Percentiles rank a stretch among this genome's conserved stretches.
Evolutionary conservation across 2,329 filamentous ascomycete genomes (phyloP).

Genomic region (Ophiostoma quercus): DNA sequence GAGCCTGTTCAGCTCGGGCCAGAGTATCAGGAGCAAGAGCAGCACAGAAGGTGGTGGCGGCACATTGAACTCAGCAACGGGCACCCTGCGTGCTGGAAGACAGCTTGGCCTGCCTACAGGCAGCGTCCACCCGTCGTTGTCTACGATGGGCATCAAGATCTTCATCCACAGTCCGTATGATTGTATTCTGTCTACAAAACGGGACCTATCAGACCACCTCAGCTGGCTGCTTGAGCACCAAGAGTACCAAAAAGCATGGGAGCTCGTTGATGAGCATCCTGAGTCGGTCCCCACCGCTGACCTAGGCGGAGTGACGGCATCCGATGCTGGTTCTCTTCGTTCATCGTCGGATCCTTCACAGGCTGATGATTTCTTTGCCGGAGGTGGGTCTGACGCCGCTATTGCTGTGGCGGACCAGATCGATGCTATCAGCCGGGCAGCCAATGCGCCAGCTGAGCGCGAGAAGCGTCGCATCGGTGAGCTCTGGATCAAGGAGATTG

Average conservation of each 20-base stretch:
- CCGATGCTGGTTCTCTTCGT: not conserved
- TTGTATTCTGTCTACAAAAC: slow-evolving; percentile 84
- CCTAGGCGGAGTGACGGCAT: slow-evolving; percentile 36
- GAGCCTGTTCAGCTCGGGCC: slow-evolving; percentile 78
- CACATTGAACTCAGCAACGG: not conserved
- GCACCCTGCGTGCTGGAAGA: slow-evolving; percentile 26
- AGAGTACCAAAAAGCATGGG: slow-evolving; percentile 81
- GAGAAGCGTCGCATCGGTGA: slow-evolving; percentile 91
- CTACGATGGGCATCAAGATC: slow-evolving; percentile 60
- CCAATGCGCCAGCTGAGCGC: slow-evolving; percentile 66
- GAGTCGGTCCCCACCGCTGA: slow-evolving; percentile 55
- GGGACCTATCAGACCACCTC: slow-evolving; percentile 80
- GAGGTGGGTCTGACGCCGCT: not conserved
- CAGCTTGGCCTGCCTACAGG: not conserved
- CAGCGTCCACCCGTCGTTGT: slow-evolving; percentile 49
- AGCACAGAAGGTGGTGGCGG: slow-evolving; percentile 38
- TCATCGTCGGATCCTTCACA: slow-evolving; percentile 30
- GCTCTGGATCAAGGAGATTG: slow-evolving; percentile 83
- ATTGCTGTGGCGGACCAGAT: not conserved
- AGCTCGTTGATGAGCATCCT: slow-evolving; percentile 80
- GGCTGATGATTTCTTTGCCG: slow-evolving; percentile 46
- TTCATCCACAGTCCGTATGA: slow-evolving; percentile 97
- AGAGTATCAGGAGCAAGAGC: slow-evolving; percentile 62
- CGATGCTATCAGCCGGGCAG: slow-evolving; percentile 53
- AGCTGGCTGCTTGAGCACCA: slow-evolving; percentile 78